Percentiles rank a stretch among this genome's conserved stretches.
phyloP scores from a whole-genome alignment of 140 eudicot genomes.

The Ambrosia hybrid region DNA sequence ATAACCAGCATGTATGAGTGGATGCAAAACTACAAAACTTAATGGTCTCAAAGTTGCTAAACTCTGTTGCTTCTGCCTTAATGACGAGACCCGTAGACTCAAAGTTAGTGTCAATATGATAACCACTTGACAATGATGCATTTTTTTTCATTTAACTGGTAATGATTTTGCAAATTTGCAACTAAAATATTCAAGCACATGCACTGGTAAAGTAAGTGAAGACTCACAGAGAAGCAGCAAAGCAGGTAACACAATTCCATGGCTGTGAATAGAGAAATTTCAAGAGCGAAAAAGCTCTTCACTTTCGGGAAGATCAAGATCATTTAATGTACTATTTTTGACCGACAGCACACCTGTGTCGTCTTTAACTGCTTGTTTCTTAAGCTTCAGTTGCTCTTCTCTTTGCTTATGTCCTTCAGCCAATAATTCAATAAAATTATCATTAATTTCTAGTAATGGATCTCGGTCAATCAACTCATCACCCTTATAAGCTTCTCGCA shows the following conservation, averaged over 20 bases:
- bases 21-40: neutral
- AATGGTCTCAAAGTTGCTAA: neutral
- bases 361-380: conserved; percentile 41
- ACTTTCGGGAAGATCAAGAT: conserved; percentile 26
- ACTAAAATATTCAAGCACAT: neutral
- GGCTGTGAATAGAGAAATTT: conserved; percentile 14
- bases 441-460: conserved; percentile 63
- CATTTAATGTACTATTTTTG: conserved; percentile 22
- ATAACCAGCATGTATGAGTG: neutral
- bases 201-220: neutral
- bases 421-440: conserved; percentile 64
- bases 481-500: conserved; percentile 90
- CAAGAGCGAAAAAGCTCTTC: conserved; percentile 24
- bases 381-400: conserved; percentile 44
- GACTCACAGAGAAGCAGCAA: conserved; percentile 7
- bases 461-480: conserved; percentile 63
- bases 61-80: conserved; percentile 1
- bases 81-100: no score
- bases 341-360: conserved; percentile 44
- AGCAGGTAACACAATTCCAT: neutral
- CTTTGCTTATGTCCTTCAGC: conserved; percentile 54
- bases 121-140: neutral
- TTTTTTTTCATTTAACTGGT: neutral
- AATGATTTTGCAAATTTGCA: neutral
- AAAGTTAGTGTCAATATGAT: neutral